These are phyloP conservation scores for Apiosordaria backusii DNA, from an alignment of 495 filamentous ascomycete species.

Conservation along the genomic window DNA sequence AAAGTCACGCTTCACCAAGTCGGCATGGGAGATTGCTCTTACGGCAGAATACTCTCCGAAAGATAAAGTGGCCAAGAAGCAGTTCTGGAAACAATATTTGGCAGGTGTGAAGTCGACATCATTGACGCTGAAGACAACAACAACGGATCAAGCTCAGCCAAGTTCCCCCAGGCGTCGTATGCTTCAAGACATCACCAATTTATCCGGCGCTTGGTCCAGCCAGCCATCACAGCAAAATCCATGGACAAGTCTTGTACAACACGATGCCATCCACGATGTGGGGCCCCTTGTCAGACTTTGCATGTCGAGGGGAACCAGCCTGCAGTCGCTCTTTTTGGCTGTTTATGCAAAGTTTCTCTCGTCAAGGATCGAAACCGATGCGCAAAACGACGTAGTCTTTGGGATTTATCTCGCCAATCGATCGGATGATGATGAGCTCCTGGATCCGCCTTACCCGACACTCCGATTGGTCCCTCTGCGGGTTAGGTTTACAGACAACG, in stretches of 20 bases:
- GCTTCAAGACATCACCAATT: background rate
- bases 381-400: constrained; percentile 31
- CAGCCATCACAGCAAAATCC: background rate
- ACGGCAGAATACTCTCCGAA: constrained; percentile 7
- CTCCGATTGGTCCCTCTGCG: constrained; percentile 42
- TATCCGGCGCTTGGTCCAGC: background rate
- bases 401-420: constrained; percentile 49
- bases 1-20: background rate
- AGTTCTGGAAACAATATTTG: constrained; percentile 59
- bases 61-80: constrained; percentile 18
- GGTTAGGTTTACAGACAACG: constrained; percentile 17
- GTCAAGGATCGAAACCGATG: background rate
- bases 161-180: background rate
- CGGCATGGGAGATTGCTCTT: background rate
- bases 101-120: constrained; percentile 8
- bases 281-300: constrained; percentile 17
- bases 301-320: constrained; percentile 30
- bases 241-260: constrained; percentile 17
- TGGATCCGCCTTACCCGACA: constrained; percentile 33
- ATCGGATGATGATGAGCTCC: constrained; percentile 17
- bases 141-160: background rate
- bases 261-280: constrained; percentile 19
- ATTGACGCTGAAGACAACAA: background rate
- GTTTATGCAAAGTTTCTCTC: constrained; percentile 33
- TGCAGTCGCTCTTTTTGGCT: constrained; percentile 45